Evolutionary conservation across 78 protist species (phyloP).

Genomic region (Tieghemostelium lacteum): DNA sequence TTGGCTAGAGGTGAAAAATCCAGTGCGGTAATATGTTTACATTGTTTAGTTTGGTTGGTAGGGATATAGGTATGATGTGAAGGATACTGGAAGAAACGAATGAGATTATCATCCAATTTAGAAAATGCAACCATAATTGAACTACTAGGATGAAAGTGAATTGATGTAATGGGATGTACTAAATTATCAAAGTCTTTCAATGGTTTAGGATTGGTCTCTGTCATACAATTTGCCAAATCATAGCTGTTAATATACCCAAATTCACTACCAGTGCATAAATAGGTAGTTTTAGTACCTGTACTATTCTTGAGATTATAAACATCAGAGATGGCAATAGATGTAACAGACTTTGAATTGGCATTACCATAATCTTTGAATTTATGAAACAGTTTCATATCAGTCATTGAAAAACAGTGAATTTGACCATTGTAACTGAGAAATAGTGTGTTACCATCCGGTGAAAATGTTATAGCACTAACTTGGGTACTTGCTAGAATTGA

Average conservation of each 20-base stretch:
- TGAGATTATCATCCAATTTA: neutral
- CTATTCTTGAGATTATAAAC: too few species aligned
- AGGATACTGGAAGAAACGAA: conserved; percentile 9
- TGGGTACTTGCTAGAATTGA: neutral
- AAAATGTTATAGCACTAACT: conserved; percentile 15
- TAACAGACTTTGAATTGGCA: neutral
- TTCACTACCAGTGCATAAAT: conserved; percentile 49
- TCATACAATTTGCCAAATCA: neutral
- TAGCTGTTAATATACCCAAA: conserved; percentile 49
- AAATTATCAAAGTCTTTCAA: conserved; percentile 6
- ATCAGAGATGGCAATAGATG: conserved; percentile 7
- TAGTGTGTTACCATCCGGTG: conserved; percentile 4
- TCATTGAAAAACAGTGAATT: neutral
- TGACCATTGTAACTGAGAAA: conserved; percentile 13
- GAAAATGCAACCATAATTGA: neutral
- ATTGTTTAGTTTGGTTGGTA: too few species aligned
- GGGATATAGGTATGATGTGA: neutral
- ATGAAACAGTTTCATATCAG: conserved; percentile 1
- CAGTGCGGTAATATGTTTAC: too few species aligned
- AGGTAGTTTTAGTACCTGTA: neutral
- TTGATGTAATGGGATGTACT: conserved; percentile 11
- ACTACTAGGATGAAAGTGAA: neutral
- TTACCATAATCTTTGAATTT: conserved; percentile 60
- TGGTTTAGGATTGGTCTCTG: conserved; percentile 3
- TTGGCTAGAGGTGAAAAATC: too few species aligned